These are phyloP conservation scores for Aspergillus steynii DNA, from an alignment of 495 filamentous ascomycete genomes.

Conservation along the genomic window DNA sequence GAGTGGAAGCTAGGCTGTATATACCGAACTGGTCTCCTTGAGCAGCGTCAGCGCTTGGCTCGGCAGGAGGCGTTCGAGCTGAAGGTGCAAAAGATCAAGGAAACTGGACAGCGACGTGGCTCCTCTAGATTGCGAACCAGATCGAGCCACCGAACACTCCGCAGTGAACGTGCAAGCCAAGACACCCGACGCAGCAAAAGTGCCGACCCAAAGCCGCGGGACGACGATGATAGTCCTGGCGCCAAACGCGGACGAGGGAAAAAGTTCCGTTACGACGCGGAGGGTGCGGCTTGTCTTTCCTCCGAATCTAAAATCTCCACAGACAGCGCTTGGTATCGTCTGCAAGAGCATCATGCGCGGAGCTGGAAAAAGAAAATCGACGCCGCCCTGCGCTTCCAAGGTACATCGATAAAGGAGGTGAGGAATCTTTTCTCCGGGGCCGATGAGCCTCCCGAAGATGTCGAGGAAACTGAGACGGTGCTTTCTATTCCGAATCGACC, in stretches of 20 bases:
- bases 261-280: constrained; percentile 76
- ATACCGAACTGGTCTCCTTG: constrained; percentile 81
- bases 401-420: constrained; percentile 73
- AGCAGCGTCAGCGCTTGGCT: constrained; percentile 85
- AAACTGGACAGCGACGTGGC: constrained; percentile 55
- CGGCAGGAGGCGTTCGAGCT: constrained; percentile 86
- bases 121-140: constrained; percentile 53
- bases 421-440: constrained; percentile 78
- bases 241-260: constrained; percentile 34
- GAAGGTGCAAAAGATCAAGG: constrained; percentile 82
- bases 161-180: constrained; percentile 45
- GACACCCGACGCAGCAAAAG: constrained; percentile 56
- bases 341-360: constrained; percentile 79
- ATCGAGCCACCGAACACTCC: constrained; percentile 48
- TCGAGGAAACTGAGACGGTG: constrained; percentile 80
- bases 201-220: constrained; percentile 42
- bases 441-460: constrained; percentile 77
- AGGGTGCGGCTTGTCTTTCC: constrained; percentile 68
- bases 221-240: constrained; percentile 27
- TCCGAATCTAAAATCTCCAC: constrained; percentile 67
- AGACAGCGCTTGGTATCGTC: constrained; percentile 69
- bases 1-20: constrained; percentile 96
- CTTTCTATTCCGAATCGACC: constrained; percentile 86
- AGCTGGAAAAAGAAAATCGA: constrained; percentile 95
- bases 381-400: constrained; percentile 65